phyloP scores from a whole-genome alignment of 257 asterid genomes.

The Plantago ovata region DNA sequence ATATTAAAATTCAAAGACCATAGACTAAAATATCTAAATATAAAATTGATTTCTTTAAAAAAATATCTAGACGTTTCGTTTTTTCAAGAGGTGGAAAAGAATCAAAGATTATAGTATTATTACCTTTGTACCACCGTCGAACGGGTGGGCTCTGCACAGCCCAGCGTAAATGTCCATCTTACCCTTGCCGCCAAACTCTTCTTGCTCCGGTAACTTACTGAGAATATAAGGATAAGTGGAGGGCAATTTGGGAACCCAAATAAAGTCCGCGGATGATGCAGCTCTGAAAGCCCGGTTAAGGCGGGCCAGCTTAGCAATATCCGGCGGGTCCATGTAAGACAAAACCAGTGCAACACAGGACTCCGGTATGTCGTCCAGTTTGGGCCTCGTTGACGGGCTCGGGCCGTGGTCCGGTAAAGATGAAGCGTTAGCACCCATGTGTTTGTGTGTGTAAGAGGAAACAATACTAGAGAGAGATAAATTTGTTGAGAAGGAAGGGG shows the following conservation, averaged over 20 bases:
- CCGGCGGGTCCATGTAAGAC: conserved; percentile 66
- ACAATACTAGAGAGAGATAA: conserved; percentile 8
- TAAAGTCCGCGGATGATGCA: conserved; percentile 84
- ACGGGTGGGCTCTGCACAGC: conserved; percentile 44
- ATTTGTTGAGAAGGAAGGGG: not conserved
- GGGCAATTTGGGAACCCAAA: conserved; percentile 75
- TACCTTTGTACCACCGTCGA: conserved; percentile 77
- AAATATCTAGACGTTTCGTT: too few species aligned
- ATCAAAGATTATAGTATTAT: too few species aligned
- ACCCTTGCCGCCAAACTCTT: conserved; percentile 19
- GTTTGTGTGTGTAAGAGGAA: not conserved
- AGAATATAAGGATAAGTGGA: conserved; percentile 46
- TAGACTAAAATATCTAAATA: not conserved
- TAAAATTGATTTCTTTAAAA: too few species aligned
- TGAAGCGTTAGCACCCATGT: conserved; percentile 74
- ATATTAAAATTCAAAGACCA: not conserved
- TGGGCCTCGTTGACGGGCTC: conserved; percentile 24
- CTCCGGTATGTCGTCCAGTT: conserved; percentile 78
- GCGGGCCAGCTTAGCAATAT: conserved; percentile 70
- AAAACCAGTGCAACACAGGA: conserved; percentile 67
- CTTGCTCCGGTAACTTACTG: conserved; percentile 33
- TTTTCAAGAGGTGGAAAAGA: too few species aligned
- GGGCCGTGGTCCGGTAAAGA: conserved; percentile 27
- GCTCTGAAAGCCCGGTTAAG: conserved; percentile 56
- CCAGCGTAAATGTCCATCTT: conserved; percentile 57